Evolutionary conservation across 2,329 filamentous ascomycete species (phyloP).

Genomic region (Beauveria scarabaeidicola): DNA sequence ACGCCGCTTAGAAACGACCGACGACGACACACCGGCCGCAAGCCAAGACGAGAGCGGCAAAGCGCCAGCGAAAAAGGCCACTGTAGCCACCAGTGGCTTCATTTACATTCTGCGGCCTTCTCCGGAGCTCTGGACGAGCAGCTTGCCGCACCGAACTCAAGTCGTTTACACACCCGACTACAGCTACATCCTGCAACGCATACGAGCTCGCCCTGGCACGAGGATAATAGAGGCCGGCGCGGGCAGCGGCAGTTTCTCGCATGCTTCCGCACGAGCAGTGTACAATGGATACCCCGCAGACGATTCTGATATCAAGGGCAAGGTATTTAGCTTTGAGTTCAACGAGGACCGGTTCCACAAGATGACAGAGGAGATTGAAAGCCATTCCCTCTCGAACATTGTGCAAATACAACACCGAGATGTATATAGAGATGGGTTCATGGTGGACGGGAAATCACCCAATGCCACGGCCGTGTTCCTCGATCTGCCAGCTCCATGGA

Average conservation of each 20-base stretch:
- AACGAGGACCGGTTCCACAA: conserved; percentile 64
- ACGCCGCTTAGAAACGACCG: conserved; percentile 42
- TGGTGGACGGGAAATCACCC: conserved; percentile 50
- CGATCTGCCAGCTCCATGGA: conserved; percentile 74
- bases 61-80: conserved; percentile 35
- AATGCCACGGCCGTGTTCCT: conserved; percentile 66
- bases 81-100: conserved; percentile 58
- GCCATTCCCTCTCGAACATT: conserved; percentile 55
- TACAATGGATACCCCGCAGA: conserved; percentile 59
- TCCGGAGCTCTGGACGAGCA: conserved; percentile 74
- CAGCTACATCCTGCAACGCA: conserved; percentile 71
- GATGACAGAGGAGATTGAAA: conserved; percentile 59
- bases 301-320: conserved; percentile 44
- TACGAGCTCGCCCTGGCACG: conserved; percentile 64
- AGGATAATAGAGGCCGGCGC: conserved; percentile 73
- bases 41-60: conserved; percentile 28
- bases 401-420: conserved; percentile 71
- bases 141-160: conserved; percentile 72
- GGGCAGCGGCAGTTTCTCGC: conserved; percentile 76
- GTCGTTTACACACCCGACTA: conserved; percentile 84
- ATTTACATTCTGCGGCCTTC: conserved; percentile 71
- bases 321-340: conserved; percentile 77
- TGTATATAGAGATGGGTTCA: conserved; percentile 68
- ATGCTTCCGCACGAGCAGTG: conserved; percentile 66
- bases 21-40: conserved; percentile 29